Conservation (phyloP, 139 green algal genomes). For the Chlorella sorokiniana region DNA sequence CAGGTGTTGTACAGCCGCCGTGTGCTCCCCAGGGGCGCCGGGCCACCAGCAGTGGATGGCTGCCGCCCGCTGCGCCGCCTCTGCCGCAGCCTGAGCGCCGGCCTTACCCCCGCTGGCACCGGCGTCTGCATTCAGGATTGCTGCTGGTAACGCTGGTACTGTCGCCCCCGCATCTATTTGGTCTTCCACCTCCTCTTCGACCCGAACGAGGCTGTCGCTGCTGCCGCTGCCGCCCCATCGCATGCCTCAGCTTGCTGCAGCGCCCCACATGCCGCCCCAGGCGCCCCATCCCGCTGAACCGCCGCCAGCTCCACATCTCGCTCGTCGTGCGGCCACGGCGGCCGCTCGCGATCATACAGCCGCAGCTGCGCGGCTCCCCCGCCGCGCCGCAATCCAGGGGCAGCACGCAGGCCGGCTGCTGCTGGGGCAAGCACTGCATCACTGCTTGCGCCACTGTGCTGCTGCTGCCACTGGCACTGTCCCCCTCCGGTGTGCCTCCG, state of each 20-base stretch:
- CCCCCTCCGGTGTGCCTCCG: background rate
- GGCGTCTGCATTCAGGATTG: too few species aligned
- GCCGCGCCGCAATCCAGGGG: background rate
- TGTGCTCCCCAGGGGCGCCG: background rate
- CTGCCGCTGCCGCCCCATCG: background rate
- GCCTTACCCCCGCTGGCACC: too few species aligned
- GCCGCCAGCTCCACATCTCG: conserved; percentile 34
- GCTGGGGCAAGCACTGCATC: background rate
- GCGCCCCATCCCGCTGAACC: background rate
- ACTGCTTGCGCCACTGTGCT: background rate
- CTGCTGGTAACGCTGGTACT: background rate
- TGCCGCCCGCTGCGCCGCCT: background rate
- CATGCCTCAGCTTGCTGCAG: background rate
- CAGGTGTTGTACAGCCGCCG: background rate
- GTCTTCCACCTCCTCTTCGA: background rate
- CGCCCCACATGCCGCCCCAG: conserved; percentile 32
- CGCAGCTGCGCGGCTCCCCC: conserved; percentile 21
- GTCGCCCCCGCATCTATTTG: background rate
- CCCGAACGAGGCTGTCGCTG: background rate
- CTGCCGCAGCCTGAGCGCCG: background rate
- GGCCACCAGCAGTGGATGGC: background rate
- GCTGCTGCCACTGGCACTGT: background rate
- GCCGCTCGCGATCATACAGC: conserved; percentile 18
- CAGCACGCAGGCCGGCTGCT: background rate
- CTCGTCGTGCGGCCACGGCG: conserved; percentile 49